Conservation (phyloP, 306 rosid species). For the Inga laurina region DNA sequence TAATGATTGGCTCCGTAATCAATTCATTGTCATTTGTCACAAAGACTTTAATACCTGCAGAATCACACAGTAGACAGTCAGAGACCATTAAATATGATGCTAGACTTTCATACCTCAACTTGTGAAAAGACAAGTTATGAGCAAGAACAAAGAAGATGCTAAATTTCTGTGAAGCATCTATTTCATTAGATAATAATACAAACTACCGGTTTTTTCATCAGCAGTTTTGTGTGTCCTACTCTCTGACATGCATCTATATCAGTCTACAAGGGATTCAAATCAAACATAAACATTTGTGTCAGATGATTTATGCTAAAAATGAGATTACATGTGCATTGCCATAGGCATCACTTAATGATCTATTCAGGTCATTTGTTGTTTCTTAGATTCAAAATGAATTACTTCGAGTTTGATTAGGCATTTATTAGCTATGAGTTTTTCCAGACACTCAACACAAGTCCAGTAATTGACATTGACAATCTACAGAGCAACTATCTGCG, state of each 20-base stretch:
- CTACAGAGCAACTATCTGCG: not conserved
- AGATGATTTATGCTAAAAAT: not conserved
- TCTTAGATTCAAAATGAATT: not conserved
- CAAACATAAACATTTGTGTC: not conserved
- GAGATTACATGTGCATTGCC: not conserved
- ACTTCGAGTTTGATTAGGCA: not conserved
- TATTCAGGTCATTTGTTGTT: not conserved
- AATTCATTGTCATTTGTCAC: conserved; percentile 86
- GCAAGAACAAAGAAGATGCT: not conserved
- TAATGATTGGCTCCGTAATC: conserved; percentile 76
- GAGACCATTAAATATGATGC: conserved; percentile 4
- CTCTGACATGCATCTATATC: not conserved
- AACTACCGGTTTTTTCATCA: not conserved
- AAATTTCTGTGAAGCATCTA: not conserved
- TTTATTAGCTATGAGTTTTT: not conserved
- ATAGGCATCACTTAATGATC: not conserved
- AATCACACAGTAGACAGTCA: conserved; percentile 9
- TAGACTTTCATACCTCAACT: not conserved
- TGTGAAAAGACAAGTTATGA: not conserved
- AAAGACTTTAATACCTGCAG: conserved; percentile 72
- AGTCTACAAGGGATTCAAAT: conserved; percentile 6
- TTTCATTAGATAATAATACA: not conserved
- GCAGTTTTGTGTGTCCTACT: conserved; percentile 5
- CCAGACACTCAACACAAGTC: not conserved
- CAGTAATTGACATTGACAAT: not conserved